A percentile compares a stretch with the other conserved stretches of the same genome.
Evolutionary conservation across 139 green algal species (phyloP).

Genomic region (Auxenochlorella pyrenoidosa): DNA sequence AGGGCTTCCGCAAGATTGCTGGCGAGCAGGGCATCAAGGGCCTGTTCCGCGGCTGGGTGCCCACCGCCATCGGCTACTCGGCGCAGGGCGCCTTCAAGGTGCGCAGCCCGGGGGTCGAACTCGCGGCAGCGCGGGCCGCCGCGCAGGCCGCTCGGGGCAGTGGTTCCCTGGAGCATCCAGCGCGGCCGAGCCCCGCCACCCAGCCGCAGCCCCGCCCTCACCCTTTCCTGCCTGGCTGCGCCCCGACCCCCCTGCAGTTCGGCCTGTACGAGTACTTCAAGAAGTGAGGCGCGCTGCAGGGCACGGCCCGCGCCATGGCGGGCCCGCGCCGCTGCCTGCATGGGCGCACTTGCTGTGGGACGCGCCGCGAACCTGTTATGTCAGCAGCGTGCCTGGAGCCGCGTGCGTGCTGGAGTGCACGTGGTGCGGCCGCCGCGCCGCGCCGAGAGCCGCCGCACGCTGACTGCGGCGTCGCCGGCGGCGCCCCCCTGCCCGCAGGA

Average conservation of each 20-base stretch:
- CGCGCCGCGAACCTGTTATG: too few relatives aligned
- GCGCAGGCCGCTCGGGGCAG: not conserved
- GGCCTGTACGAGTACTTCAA: constrained; percentile 92
- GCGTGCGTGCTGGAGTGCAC: too few relatives aligned
- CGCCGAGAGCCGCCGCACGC: too few relatives aligned
- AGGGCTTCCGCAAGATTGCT: constrained; percentile 75
- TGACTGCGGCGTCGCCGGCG: too few relatives aligned
- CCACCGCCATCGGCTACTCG: constrained; percentile 88
- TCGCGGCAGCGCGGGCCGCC: too few relatives aligned
- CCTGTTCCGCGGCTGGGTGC: constrained; percentile 85
- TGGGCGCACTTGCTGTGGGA: too few relatives aligned
- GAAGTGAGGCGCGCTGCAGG: constrained; percentile 66
- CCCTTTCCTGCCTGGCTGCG: not conserved
- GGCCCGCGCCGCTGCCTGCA: too few relatives aligned
- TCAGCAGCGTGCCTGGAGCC: too few relatives aligned
- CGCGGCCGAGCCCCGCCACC: not conserved
- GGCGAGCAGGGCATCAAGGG: constrained; percentile 71
- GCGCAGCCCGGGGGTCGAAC: constrained; percentile 32
- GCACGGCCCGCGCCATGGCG: too few relatives aligned
- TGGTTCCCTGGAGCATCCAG: too few relatives aligned
- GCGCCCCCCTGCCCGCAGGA: constrained; percentile 26
- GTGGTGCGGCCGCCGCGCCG: not conserved
- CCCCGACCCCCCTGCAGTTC: constrained; percentile 6
- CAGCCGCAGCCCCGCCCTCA: too few relatives aligned
- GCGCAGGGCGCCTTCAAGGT: constrained; percentile 93